These are phyloP conservation scores for Oenanthe sinensis DNA, from an alignment of 129 eudicot genomes.

Conservation along the genomic window DNA sequence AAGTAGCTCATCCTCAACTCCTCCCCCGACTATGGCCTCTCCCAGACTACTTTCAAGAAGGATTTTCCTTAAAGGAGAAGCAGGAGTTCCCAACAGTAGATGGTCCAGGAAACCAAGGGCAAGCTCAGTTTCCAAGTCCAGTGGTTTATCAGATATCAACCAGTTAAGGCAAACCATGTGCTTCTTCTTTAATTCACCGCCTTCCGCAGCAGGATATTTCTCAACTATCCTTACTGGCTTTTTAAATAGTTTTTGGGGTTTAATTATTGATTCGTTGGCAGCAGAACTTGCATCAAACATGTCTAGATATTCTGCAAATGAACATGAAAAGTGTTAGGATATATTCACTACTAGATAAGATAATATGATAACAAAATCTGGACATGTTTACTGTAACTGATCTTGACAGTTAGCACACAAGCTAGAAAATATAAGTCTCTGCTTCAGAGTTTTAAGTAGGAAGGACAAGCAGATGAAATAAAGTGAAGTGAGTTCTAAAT, in stretches of 20 bases:
- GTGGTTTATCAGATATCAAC: slow-evolving; percentile 86
- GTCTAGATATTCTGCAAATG: slow-evolving; percentile 78
- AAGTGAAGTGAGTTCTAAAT: background rate
- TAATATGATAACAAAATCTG: background rate
- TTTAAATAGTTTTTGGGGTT: slow-evolving; percentile 62
- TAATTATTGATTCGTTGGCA: slow-evolving; percentile 59
- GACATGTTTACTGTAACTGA: background rate
- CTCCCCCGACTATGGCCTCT: slow-evolving; percentile 97
- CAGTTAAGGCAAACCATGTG: slow-evolving; percentile 99
- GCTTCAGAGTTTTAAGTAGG: background rate
- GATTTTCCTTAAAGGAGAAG: slow-evolving; percentile 92
- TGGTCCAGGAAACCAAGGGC: slow-evolving; percentile 89
- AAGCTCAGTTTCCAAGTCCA: slow-evolving; percentile 91
- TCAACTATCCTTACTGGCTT: slow-evolving; percentile 80
- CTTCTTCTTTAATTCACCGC: slow-evolving; percentile 79
- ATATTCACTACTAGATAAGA: background rate
- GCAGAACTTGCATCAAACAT: slow-evolving; percentile 85
- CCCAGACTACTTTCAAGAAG: slow-evolving; percentile 90
- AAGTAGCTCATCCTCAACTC: slow-evolving; percentile 86
- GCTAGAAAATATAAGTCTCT: background rate
- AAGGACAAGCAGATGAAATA: background rate
- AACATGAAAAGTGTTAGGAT: background rate
- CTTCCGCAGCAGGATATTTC: slow-evolving; percentile 95
- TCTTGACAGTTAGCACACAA: background rate
- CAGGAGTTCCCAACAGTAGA: slow-evolving; percentile 89